Percentiles rank a stretch among this genome's conserved stretches.
Evolutionary conservation across 139 green algal genomes (phyloP).

Genomic region (Tetradesmus lagerheimii): DNA sequence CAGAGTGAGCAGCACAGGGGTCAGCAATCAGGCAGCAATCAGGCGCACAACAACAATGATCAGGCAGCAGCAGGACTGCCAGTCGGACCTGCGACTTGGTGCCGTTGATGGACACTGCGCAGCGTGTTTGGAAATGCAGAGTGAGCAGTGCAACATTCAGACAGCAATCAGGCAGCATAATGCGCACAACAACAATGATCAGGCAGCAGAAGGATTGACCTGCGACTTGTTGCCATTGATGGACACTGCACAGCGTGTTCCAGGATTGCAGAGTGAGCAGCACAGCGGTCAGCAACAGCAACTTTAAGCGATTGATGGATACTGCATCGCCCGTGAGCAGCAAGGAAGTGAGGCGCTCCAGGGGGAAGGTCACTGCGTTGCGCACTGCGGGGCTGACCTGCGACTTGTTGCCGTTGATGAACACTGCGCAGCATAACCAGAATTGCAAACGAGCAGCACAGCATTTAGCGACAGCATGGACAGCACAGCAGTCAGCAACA

Average conservation of each 20-base stretch:
- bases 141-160: too few species aligned
- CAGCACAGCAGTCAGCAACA: background rate
- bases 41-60: background rate
- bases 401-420: conserved; percentile 23
- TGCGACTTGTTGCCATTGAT: background rate
- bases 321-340: conserved; percentile 16
- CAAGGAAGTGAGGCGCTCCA: background rate
- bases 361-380: conserved; percentile 1
- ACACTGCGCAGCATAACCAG: background rate
- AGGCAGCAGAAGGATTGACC: background rate
- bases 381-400: background rate
- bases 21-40: background rate
- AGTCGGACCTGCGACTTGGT: background rate
- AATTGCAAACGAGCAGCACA: background rate
- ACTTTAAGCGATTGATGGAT: too few species aligned
- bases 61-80: background rate
- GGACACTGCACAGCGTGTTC: background rate
- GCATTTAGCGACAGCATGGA: too few species aligned
- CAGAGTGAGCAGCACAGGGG: background rate
- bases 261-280: too few species aligned
- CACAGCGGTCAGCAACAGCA: too few species aligned
- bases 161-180: too few species aligned
- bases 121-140: too few species aligned
- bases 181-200: too few species aligned
- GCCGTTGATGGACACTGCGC: background rate